Base-by-base conservation (phyloP, 1,284 basidiomycete genomes). In the Prillingera fragicola region DNA sequence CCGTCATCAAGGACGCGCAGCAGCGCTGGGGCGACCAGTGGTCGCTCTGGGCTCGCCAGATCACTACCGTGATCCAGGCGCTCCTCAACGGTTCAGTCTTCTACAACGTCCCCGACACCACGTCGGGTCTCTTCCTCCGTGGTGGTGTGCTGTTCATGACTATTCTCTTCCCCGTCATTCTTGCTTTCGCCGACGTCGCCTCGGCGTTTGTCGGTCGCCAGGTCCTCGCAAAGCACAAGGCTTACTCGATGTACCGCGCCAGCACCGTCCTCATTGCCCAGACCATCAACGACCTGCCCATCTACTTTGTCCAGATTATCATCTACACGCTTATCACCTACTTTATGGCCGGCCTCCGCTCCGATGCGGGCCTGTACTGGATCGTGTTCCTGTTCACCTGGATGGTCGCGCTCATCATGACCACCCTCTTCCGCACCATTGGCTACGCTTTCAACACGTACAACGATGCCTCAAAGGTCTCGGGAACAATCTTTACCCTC, bases 11-110 rank as follows among this genome's bases (percentile, higher is more conserved):
- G 28, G 63, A 70, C 41, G 62, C 59, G 27, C 67, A 68, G 44
- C 52, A 63, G 41, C 55, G 66, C 43, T 70, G 67, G 67, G 65
- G 63, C 43, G 50, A 52, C 43, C 43, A 48, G 41, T 48, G 46
- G 50, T 45, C 43, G 9, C 41, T 52, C 6, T 65, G 67, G 63
- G 63, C 55, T 28, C 63, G 63, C 35, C 63, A 62, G 38, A 56
- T 39, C 10, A 62, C 62, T 7, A 62, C 60, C 2, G 34, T 66
- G 25, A 51, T 66, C 33, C 59, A 60, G 41, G 59, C 60, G 8
- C 52, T 65, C 12, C 54, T 64, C 81, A 49, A 84, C 45, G 87
- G 88, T 10, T 85, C 83, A 1, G 77, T 84, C 26, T 94, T 87
- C 74, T 75, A 83, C 51, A 74, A 78, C 5, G 70, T 83, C 38